A percentile compares a stretch with the other conserved stretches of the same genome.
These are phyloP conservation scores for Amanita muscaria DNA, from an alignment of 768 basidiomycete species.

Conservation along the genomic window DNA sequence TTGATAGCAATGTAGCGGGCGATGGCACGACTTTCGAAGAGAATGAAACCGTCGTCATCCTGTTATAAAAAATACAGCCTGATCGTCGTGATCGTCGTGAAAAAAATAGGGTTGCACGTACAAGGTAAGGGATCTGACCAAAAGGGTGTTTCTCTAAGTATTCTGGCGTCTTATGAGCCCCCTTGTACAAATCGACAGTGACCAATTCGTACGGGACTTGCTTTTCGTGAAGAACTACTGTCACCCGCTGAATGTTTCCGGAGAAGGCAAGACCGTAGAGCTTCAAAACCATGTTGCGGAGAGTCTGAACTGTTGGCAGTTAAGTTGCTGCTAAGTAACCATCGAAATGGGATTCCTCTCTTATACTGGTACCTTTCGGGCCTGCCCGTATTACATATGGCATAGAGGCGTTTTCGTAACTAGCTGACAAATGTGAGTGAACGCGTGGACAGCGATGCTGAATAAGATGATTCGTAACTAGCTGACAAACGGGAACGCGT, in stretches of 20 bases:
- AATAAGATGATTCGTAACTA: no score
- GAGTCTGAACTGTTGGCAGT: no score
- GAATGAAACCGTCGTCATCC: constrained; percentile 53
- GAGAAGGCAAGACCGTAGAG: constrained; percentile 33
- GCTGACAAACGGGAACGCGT: no score
- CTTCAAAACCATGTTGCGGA: constrained; percentile 38
- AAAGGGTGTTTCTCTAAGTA: constrained; percentile 41
- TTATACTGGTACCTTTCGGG: no score
- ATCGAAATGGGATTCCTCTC: no score
- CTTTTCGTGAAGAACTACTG: constrained; percentile 40
- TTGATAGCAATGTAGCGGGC: constrained; percentile 41
- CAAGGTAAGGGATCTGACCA: constrained; percentile 30
- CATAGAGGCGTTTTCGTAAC: no score
- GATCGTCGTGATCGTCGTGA: neutral
- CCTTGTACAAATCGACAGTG: constrained; percentile 26
- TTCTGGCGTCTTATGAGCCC: constrained; percentile 31
- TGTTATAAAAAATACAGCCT: constrained; percentile 21
- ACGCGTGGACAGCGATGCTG: no score
- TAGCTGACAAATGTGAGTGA: no score
- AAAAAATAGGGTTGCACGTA: constrained; percentile 8
- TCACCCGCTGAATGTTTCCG: constrained; percentile 39
- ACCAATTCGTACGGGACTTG: constrained; percentile 38
- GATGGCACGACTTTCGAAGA: constrained; percentile 52
- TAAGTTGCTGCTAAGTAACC: no score
- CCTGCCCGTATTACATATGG: no score